These are phyloP conservation scores for Leptodermis oblonga DNA, from an alignment of 257 asterid species.

Conservation along the genomic window DNA sequence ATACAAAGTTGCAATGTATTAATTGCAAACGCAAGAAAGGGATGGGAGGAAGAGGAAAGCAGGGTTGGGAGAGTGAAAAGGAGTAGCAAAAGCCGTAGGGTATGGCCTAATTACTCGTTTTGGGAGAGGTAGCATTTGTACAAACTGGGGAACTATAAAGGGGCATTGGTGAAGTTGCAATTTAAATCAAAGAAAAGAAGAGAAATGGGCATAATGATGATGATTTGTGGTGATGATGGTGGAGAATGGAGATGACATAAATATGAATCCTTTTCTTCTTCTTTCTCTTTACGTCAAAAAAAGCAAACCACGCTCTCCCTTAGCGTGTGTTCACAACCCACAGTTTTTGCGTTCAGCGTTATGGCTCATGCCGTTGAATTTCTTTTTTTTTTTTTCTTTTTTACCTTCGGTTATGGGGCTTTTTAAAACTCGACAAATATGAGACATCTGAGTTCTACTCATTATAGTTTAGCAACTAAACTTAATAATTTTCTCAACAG, in stretches of 20 bases:
- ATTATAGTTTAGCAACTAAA: no score
- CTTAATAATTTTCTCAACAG: no score
- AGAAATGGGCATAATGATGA: conserved; percentile 20
- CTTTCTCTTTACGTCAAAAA: background rate
- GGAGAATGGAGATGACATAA: background rate
- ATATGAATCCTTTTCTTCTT: background rate
- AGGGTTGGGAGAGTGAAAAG: conserved; percentile 15
- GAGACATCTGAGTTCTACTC: no score
- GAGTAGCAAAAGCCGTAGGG: background rate
- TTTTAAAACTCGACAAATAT: no score
- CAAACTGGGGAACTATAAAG: background rate
- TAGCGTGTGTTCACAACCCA: background rate
- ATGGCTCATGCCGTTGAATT: background rate
- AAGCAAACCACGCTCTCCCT: conserved; percentile 13
- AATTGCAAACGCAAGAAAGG: conserved; percentile 62
- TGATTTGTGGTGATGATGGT: conserved; percentile 2
- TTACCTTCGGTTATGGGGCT: no score
- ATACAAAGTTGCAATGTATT: conserved; percentile 41
- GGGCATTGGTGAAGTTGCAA: conserved; percentile 10
- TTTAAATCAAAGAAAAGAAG: conserved; percentile 13
- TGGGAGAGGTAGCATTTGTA: background rate
- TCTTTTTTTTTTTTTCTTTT: no score
- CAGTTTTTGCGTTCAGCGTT: no score
- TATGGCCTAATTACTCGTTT: background rate
- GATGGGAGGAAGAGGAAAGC: conserved; percentile 11